Evolutionary conservation across 2,329 filamentous ascomycete genomes (phyloP).

Genomic region (Aurifilum marmelostoma): DNA sequence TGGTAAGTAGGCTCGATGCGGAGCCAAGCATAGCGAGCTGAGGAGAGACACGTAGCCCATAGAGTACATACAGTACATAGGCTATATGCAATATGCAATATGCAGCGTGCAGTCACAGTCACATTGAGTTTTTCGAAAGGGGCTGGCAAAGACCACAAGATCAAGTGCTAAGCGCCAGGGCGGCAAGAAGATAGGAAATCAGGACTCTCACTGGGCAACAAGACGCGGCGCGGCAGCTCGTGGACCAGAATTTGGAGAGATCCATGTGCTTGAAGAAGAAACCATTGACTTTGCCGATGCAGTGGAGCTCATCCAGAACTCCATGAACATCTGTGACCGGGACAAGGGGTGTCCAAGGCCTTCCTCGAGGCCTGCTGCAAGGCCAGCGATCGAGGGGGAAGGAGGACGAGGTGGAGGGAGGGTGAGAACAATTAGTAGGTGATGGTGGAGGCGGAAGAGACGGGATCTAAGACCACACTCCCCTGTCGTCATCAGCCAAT

Average conservation of each 20-base stretch:
- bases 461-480: background rate
- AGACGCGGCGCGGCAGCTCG: slow-evolving; percentile 8
- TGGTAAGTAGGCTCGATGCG: background rate
- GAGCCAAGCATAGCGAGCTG: background rate
- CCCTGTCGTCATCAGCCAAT: background rate
- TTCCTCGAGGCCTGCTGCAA: background rate
- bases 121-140: background rate
- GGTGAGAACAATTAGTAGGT: background rate
- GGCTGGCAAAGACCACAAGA: background rate
- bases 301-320: background rate
- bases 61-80: background rate
- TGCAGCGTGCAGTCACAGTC: slow-evolving; percentile 21
- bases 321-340: background rate
- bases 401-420: too few species aligned
- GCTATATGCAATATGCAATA: slow-evolving; percentile 4
- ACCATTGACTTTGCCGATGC: background rate
- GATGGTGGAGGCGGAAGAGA: background rate
- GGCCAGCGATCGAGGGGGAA: background rate
- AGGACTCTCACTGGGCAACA: slow-evolving; percentile 9
- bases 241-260: background rate
- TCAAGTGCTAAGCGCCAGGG: slow-evolving; percentile 17
- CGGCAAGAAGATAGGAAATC: background rate
- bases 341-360: background rate
- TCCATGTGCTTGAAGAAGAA: background rate
- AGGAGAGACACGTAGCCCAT: background rate